phyloP scores from a whole-genome alignment of 179 eudicot genomes.

The Silene coronaria region DNA sequence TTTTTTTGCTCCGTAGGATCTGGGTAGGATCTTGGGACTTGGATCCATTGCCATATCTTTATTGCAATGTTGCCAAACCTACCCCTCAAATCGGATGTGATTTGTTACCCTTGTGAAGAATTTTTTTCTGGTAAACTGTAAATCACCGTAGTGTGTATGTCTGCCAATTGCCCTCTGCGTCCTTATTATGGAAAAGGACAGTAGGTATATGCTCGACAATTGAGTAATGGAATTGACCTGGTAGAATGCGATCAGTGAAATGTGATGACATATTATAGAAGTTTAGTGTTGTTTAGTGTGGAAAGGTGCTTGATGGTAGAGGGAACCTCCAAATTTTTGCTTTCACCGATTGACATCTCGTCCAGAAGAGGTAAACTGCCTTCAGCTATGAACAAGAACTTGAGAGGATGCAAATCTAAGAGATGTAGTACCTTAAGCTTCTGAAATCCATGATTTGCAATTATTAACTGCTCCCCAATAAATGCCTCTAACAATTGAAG shows the following conservation, averaged over 20 bases:
- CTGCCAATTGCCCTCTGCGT: too few species aligned
- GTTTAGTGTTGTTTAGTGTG: background rate
- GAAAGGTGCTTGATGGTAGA: background rate
- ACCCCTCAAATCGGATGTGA: too few species aligned
- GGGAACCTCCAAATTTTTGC: slow-evolving; percentile 10
- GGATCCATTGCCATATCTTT: too few species aligned
- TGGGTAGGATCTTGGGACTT: too few species aligned
- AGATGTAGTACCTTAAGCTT: slow-evolving; percentile 16
- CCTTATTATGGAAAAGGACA: background rate
- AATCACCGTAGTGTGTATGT: too few species aligned
- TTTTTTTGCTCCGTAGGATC: too few species aligned
- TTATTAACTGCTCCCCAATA: background rate
- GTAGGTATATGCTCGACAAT: slow-evolving; percentile 2
- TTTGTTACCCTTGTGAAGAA: too few species aligned
- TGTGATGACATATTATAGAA: slow-evolving; percentile 9
- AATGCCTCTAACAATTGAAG: slow-evolving; percentile 21
- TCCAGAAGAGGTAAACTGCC: slow-evolving; percentile 15
- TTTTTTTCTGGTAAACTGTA: too few species aligned
- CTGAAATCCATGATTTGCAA: slow-evolving; percentile 9
- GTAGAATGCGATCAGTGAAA: background rate
- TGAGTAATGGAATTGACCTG: background rate
- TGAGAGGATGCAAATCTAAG: slow-evolving; percentile 13
- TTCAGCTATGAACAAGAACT: background rate
- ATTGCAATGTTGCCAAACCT: too few species aligned
- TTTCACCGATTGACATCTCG: slow-evolving; percentile 12